Percentiles rank a stretch among this genome's conserved stretches.
Conservation (phyloP, 2,329 filamentous ascomycete species). For the Amphichorda felina region DNA sequence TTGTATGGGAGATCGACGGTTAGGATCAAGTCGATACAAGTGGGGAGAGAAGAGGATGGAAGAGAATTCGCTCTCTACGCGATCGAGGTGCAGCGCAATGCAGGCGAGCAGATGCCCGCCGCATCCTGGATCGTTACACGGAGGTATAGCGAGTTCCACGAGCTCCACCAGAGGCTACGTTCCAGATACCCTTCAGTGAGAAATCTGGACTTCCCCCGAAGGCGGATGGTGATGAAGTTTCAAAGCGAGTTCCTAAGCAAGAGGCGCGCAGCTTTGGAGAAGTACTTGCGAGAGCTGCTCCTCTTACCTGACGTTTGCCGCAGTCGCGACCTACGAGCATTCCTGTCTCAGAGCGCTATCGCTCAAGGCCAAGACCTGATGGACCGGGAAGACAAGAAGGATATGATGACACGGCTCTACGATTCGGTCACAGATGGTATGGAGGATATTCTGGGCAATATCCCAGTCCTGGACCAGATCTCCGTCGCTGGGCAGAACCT, state of each 20-base stretch:
- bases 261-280: slow-evolving; percentile 69
- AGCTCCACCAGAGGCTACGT: slow-evolving; percentile 81
- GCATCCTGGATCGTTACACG: slow-evolving; percentile 88
- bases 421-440: slow-evolving; percentile 96
- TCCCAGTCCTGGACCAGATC: slow-evolving; percentile 88
- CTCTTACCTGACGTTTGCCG: slow-evolving; percentile 87
- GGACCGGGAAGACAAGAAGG: slow-evolving; percentile 55
- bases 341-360: slow-evolving; percentile 80
- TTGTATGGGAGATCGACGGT: slow-evolving; percentile 85
- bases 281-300: slow-evolving; percentile 72
- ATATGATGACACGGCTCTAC: slow-evolving; percentile 90
- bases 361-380: slow-evolving; percentile 46
- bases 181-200: slow-evolving; percentile 78
- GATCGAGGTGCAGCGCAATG: slow-evolving; percentile 80
- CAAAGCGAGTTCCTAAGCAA: slow-evolving; percentile 94
- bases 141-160: slow-evolving; percentile 93
- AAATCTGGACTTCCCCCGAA: slow-evolving; percentile 80
- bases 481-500: slow-evolving; percentile 88
- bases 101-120: slow-evolving; percentile 93
- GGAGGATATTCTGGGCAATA: slow-evolving; percentile 94
- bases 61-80: slow-evolving; percentile 90
- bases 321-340: slow-evolving; percentile 81
- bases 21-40: slow-evolving; percentile 84
- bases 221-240: slow-evolving; percentile 90
- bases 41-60: slow-evolving; percentile 83